phyloP scores from a whole-genome alignment of 108 stramenopile genomes.

The Cyclotella sp. region DNA sequence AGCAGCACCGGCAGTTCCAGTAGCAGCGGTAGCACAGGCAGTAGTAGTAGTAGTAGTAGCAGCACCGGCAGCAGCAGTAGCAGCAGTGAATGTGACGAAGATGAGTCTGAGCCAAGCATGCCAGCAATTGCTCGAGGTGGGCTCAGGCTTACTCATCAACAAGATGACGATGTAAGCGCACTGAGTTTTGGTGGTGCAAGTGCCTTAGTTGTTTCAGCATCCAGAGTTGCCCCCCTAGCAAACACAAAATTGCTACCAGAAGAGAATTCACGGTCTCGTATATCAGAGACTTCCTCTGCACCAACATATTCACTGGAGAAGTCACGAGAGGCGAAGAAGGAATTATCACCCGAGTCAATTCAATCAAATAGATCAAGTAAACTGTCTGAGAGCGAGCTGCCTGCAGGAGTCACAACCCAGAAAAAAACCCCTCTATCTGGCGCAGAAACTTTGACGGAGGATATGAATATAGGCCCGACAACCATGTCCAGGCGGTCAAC shows the following conservation, averaged over 20 bases:
- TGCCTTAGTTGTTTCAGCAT: constrained; percentile 33
- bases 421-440: not conserved
- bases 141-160: constrained; percentile 13
- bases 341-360: constrained; percentile 15
- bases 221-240: not conserved
- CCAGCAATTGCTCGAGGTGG: constrained; percentile 39
- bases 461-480: too few relatives aligned
- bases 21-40: constrained; percentile 22
- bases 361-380: not conserved
- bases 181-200: constrained; percentile 57
- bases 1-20: constrained; percentile 21
- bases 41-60: constrained; percentile 3
- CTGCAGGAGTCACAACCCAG: not conserved
- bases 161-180: constrained; percentile 40
- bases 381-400: not conserved
- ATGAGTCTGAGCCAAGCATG: constrained; percentile 30
- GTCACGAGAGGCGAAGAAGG: not conserved
- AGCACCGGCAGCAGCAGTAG: not conserved
- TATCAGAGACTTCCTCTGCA: constrained; percentile 10
- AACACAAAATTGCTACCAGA: not conserved
- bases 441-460: not conserved
- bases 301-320: not conserved
- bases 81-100: constrained; percentile 23
- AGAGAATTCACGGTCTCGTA: constrained; percentile 1
- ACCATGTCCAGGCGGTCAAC: not conserved